These are phyloP conservation scores for Pulchroboletus neoregius DNA, from an alignment of 1,284 basidiomycete genomes.

Conservation along the genomic window DNA sequence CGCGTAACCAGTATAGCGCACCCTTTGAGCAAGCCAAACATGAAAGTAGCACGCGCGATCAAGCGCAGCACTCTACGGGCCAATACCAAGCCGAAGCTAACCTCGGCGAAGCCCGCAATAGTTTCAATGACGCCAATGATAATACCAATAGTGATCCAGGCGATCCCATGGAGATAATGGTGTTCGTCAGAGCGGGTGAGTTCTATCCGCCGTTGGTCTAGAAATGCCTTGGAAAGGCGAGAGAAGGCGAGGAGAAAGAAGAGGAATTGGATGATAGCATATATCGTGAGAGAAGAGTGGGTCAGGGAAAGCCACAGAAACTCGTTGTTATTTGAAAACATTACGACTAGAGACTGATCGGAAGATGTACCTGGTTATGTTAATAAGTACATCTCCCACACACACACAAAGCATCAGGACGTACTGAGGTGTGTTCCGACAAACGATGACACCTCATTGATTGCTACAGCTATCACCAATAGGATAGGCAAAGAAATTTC, in stretches of 20 bases:
- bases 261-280: slow-evolving; percentile 53
- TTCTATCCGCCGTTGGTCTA: slow-evolving; percentile 52
- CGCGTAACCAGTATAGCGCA: slow-evolving; percentile 29
- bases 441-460: slow-evolving; percentile 63
- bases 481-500: slow-evolving; percentile 49
- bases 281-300: slow-evolving; percentile 53
- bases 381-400: slow-evolving; percentile 8
- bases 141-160: slow-evolving; percentile 58
- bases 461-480: slow-evolving; percentile 44
- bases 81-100: slow-evolving; percentile 49
- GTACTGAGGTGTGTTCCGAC: slow-evolving; percentile 55
- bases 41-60: slow-evolving; percentile 48
- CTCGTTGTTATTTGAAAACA: slow-evolving; percentile 39
- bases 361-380: slow-evolving; percentile 11
- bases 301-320: slow-evolving; percentile 55
- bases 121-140: slow-evolving; percentile 63
- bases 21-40: slow-evolving; percentile 64
- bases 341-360: slow-evolving; percentile 33
- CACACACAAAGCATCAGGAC: slow-evolving; percentile 16
- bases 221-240: slow-evolving; percentile 48
- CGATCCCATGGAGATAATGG: slow-evolving; percentile 54
- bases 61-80: slow-evolving; percentile 56
- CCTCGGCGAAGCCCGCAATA: slow-evolving; percentile 56
- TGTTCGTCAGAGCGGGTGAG: slow-evolving; percentile 42
- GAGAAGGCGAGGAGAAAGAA: slow-evolving; percentile 56